Evolutionary conservation across 1,284 basidiomycete species (phyloP), one percentile per base, ranked within the genome.

Genomic region (Microbotryomycetes sp.): DNA sequence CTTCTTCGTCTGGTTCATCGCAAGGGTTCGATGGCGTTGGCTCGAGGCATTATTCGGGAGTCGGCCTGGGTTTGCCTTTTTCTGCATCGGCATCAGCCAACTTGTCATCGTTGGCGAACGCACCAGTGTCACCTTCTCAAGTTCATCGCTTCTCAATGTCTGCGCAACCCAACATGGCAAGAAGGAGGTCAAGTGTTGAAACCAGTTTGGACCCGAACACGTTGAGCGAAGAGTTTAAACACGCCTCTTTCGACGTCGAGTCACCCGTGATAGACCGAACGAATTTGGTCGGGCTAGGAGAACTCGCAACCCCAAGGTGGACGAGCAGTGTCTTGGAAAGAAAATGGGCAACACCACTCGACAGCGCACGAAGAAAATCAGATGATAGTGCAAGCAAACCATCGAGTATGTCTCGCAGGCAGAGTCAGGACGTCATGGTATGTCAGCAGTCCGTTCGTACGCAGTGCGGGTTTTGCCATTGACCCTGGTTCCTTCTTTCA

Each of bases 231-330:
- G 36, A 42, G 36, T 42, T 42, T 42, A 42, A 42, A 42, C 12
- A 19, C 12, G 19, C 36, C 9, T 9, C 36, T 42, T 42, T 42
- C 68, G n/a, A 42, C 12, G 19, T 42, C 67, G 87, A 92, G 77
- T 88, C 89, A 14, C 84, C 87, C 12, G 77, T 80, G 65, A 91
- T 93, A 67, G 93, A 98, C 78, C 82, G 94, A 59, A 83, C 86
- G 19, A 88, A 85, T 26, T 83, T 97, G 47, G 85, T 97, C 58
- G 94, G 94, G 23, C 88, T 97, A 12, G 94, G 94, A 45, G 94
- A 97, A 77, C 83, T 97, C n/a, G 81, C 92, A 6, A 97, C 94
- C n/a, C 94, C 94, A 45, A 83, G 92, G 66, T 98, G 92, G 93
- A 82, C 83, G 59, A 70, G 60, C 47, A 66, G 30, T 12, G 67